Evolutionary conservation across 2,329 filamentous ascomycete genomes (phyloP).

Genomic region (Thielaviopsis punctulata): DNA sequence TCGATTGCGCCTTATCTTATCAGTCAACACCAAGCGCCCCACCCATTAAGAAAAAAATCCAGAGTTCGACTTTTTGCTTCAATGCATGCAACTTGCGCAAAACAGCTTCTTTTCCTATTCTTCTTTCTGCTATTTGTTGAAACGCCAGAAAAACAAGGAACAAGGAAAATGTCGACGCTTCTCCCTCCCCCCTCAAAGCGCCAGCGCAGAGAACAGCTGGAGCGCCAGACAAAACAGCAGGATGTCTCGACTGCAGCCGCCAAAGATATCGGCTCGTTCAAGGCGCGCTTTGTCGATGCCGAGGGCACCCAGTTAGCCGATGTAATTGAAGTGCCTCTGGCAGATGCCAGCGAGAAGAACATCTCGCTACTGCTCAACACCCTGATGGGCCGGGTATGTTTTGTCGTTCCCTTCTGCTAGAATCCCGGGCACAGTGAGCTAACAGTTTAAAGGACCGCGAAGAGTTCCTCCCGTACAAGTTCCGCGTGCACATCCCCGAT

Average conservation of each 20-base stretch:
- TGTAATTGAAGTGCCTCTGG: slow-evolving; percentile 58
- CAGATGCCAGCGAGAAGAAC: slow-evolving; percentile 76
- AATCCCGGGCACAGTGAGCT: neutral
- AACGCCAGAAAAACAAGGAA: neutral
- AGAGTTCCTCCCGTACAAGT: slow-evolving; percentile 44
- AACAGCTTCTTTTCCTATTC: too few relatives aligned
- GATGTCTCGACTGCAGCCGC: slow-evolving; percentile 53
- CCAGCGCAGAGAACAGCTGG: slow-evolving; percentile 59
- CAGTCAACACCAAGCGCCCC: too few relatives aligned
- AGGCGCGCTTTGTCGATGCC: slow-evolving; percentile 76
- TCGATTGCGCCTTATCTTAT: too few relatives aligned
- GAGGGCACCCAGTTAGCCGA: slow-evolving; percentile 55
- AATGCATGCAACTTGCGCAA: too few relatives aligned
- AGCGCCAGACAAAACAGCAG: slow-evolving; percentile 56
- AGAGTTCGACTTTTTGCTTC: neutral
- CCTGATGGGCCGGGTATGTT: slow-evolving; percentile 52
- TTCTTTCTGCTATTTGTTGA: too few relatives aligned
- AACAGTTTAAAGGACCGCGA: slow-evolving; percentile 28
- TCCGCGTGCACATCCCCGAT: slow-evolving; percentile 40
- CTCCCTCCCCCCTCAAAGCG: slow-evolving; percentile 76
- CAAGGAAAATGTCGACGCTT: slow-evolving; percentile 65
- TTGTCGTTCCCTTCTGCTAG: neutral
- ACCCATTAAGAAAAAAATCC: too few relatives aligned
- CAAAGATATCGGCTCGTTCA: slow-evolving; percentile 56
- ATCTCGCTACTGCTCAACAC: slow-evolving; percentile 76